phyloP scores from a whole-genome alignment of 164 flowering plant species.

The Tetracentron sinense region DNA sequence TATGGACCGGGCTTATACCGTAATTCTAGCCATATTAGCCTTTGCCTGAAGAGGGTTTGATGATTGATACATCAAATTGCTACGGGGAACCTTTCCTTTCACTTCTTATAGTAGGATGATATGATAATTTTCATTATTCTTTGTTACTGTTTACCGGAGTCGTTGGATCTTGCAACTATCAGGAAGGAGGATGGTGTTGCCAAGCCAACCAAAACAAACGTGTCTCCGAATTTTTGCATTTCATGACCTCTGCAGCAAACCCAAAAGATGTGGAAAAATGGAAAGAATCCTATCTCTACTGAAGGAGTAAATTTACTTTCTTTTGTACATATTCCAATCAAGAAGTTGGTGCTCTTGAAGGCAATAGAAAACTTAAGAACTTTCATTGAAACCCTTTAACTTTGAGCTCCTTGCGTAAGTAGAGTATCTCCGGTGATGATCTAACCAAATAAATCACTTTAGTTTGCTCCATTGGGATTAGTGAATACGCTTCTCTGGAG shows the following conservation, averaged over 20 bases:
- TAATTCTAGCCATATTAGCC: too few species aligned
- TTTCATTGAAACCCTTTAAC: constrained; percentile 59
- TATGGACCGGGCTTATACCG: too few species aligned
- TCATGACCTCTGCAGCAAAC: constrained; percentile 32
- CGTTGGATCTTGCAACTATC: constrained; percentile 51
- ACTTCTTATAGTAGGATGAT: too few species aligned
- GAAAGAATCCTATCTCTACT: constrained; percentile 40
- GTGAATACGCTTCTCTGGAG: constrained; percentile 83
- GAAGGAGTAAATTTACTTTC: constrained; percentile 53
- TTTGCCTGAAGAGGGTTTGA: too few species aligned
- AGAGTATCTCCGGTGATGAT: constrained; percentile 59
- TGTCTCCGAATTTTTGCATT: constrained; percentile 41
- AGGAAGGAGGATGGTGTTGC: constrained; percentile 88
- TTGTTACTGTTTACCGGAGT: constrained; percentile 39
- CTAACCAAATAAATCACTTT: constrained; percentile 25
- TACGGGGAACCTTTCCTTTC: too few species aligned
- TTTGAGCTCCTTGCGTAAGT: constrained; percentile 80
- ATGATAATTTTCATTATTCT: too few species aligned
- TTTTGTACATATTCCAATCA: constrained; percentile 43
- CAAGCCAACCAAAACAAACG: constrained; percentile 52
- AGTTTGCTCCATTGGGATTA: constrained; percentile 80
- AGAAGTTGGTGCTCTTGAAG: constrained; percentile 45
- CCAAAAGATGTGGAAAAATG: constrained; percentile 61
- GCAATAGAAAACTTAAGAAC: constrained; percentile 33
- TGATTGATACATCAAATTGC: too few species aligned